phyloP scores from a whole-genome alignment of 768 basidiomycete genomes.

The Lentinula guzmanii region DNA sequence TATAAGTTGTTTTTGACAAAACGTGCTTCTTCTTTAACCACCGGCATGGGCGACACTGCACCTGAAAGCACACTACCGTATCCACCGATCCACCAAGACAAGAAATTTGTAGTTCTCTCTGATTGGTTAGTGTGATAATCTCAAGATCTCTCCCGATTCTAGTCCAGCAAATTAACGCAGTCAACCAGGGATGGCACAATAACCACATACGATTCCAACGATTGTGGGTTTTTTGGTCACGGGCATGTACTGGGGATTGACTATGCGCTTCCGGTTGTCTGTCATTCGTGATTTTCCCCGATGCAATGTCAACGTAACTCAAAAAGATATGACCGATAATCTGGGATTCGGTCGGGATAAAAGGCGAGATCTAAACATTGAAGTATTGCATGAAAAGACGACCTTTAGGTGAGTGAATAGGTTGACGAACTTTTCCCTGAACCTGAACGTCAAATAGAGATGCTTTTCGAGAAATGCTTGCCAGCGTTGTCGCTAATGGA shows the following conservation, averaged over 20 bases:
- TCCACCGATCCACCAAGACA: slow-evolving; percentile 73
- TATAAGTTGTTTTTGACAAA: too few species aligned
- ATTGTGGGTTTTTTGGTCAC: slow-evolving; percentile 47
- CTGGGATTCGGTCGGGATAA: slow-evolving; percentile 78
- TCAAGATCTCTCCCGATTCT: not conserved
- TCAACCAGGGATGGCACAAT: slow-evolving; percentile 85
- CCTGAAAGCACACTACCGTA: slow-evolving; percentile 72
- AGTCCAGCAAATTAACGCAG: not conserved
- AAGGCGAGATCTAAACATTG: slow-evolving; percentile 67
- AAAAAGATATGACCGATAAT: slow-evolving; percentile 79
- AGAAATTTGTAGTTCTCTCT: slow-evolving; percentile 80
- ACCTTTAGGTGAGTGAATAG: slow-evolving; percentile 56
- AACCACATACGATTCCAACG: slow-evolving; percentile 89
- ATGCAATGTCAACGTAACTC: not conserved
- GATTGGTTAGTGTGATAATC: slow-evolving; percentile 59
- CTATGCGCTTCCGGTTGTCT: not conserved
- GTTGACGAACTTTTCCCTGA: slow-evolving; percentile 12
- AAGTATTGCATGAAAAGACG: slow-evolving; percentile 57
- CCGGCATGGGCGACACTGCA: slow-evolving; percentile 20
- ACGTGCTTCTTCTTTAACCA: not conserved
- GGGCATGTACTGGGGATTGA: not conserved
- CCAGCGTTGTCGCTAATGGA: slow-evolving; percentile 67
- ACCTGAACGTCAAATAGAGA: slow-evolving; percentile 48
- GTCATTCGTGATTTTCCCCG: not conserved
- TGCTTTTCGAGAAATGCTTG: slow-evolving; percentile 81